phyloP scores from a whole-genome alignment of 768 basidiomycete species.

The Obba rivulosa region DNA sequence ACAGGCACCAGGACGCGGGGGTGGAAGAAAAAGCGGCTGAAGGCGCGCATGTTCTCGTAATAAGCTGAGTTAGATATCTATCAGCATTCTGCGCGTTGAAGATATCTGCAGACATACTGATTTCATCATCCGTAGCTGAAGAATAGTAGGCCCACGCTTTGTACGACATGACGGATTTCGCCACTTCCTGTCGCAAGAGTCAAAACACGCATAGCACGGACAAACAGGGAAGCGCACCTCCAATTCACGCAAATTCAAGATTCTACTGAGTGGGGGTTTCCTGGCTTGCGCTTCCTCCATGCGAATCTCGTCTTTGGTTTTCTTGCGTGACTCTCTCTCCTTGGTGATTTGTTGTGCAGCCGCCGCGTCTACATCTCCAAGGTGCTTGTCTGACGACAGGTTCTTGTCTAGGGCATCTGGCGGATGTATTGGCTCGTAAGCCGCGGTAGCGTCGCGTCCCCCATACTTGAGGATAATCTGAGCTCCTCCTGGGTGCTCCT shows the following conservation, averaged over 20 bases:
- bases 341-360: constrained; percentile 47
- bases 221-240: constrained; percentile 45
- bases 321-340: constrained; percentile 39
- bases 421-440: constrained; percentile 81
- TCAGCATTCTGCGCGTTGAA: constrained; percentile 4
- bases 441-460: constrained; percentile 78
- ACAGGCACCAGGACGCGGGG: constrained; percentile 75
- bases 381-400: constrained; percentile 63
- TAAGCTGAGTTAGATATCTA: constrained; percentile 37
- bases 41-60: constrained; percentile 72
- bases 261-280: constrained; percentile 62
- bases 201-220: neutral
- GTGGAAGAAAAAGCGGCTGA: constrained; percentile 80
- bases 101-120: constrained; percentile 43
- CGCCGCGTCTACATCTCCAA: constrained; percentile 55
- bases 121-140: constrained; percentile 82
- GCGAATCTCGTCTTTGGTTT: constrained; percentile 67
- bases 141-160: constrained; percentile 82
- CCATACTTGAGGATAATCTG: constrained; percentile 80
- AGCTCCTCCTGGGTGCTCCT: constrained; percentile 81
- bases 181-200: constrained; percentile 46
- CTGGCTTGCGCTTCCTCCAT: constrained; percentile 54
- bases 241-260: constrained; percentile 76
- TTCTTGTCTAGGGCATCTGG: constrained; percentile 72
- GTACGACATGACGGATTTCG: constrained; percentile 63